These are phyloP conservation scores for Vitellaria paradoxa DNA, from an alignment of 179 eudicot genomes.

Conservation along the genomic window DNA sequence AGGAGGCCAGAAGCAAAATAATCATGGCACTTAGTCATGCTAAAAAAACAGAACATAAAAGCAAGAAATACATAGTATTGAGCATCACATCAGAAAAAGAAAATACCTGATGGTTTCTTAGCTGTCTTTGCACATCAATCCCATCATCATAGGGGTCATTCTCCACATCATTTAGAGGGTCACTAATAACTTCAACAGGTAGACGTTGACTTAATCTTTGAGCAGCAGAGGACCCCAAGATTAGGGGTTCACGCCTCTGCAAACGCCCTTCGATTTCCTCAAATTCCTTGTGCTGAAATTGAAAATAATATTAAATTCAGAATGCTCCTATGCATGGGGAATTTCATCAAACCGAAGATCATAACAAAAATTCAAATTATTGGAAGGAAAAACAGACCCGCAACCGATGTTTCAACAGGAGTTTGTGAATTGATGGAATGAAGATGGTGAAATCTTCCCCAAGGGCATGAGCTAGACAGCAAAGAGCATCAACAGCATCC, in stretches of 20 bases:
- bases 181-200: constrained; percentile 91
- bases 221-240: constrained; percentile 65
- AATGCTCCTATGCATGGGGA: not conserved
- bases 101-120: constrained; percentile 65
- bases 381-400: constrained; percentile 43
- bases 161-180: constrained; percentile 82
- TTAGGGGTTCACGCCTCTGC: constrained; percentile 67
- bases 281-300: constrained; percentile 86
- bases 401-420: constrained; percentile 75
- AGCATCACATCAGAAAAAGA: constrained; percentile 1
- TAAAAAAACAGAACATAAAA: not conserved
- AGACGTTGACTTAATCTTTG: constrained; percentile 67
- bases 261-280: constrained; percentile 90
- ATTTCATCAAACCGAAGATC: not conserved
- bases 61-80: not conserved
- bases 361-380: constrained; percentile 1
- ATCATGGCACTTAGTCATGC: no score
- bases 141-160: constrained; percentile 70
- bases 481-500: constrained; percentile 96
- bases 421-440: constrained; percentile 88
- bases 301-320: not conserved
- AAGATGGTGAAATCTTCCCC: constrained; percentile 96
- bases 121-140: constrained; percentile 51
- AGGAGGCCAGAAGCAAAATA: no score
- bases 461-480: constrained; percentile 93